Evolutionary conservation across 768 basidiomycete genomes (phyloP), one percentile per base, ranked within the genome.

Genomic region (Leucosporidium yakuticum): DNA sequence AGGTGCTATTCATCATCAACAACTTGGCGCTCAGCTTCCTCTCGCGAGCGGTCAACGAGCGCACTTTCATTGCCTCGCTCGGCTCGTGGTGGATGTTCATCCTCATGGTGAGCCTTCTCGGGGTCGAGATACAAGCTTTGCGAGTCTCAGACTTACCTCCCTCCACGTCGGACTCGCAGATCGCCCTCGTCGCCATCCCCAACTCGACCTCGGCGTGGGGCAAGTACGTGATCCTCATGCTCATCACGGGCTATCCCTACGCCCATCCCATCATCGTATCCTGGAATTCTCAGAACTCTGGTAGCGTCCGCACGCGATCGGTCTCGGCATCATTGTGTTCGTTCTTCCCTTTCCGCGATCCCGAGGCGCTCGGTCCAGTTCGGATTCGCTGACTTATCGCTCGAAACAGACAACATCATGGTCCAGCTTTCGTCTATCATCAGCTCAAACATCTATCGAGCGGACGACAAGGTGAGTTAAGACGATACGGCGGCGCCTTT

Each of bases 331-430:
- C n/a, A n/a, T n/a, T n/a, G n/a, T n/a, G n/a, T n/a, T n/a, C n/a
- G n/a, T n/a, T n/a, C n/a, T n/a, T n/a, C n/a, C n/a, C n/a, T n/a
- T n/a, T n/a, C n/a, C n/a, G n/a, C n/a, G n/a, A n/a, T n/a, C n/a
- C n/a, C n/a, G n/a, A n/a, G n/a, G n/a, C n/a, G n/a, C n/a, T n/a
- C n/a, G n/a, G n/a, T n/a, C n/a, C n/a, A n/a, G n/a, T n/a, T n/a
- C n/a, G n/a, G n/a, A n/a, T n/a, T n/a, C n/a, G n/a, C n/a, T n/a
- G n/a, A n/a, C n/a, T n/a, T n/a, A n/a, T n/a, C n/a, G n/a, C n/a
- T n/a, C n/a, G n/a, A n/a, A n/a, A n/a, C n/a, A n/a, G n/a, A 79
- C 69, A 79, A 80, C 62, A 79, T 80, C 73, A 51, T 64, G 8
- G 79, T 80, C 1, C 79, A 79, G 55, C 51, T 68, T 1, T 71